Conservation (phyloP, 176 grass and related monocot species). For the Melocanna baccifera region DNA sequence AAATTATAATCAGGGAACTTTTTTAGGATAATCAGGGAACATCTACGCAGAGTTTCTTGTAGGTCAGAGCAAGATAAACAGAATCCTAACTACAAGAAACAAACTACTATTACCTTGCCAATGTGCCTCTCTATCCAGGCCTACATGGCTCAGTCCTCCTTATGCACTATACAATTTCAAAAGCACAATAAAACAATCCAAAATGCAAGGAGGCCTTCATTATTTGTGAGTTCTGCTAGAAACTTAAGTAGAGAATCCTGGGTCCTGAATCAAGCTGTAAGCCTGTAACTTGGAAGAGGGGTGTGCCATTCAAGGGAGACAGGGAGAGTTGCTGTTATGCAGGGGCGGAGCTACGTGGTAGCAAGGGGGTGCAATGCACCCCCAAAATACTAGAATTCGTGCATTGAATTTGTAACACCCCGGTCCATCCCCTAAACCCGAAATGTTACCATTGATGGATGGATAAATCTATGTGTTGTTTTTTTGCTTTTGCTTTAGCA, state of each 20-base stretch:
- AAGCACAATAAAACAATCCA: constrained; percentile 5
- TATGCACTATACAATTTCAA: background rate
- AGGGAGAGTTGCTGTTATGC: background rate
- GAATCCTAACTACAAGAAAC: background rate
- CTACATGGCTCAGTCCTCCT: background rate
- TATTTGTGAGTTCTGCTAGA: background rate
- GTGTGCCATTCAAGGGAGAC: background rate
- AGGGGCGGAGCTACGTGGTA: too few relatives aligned
- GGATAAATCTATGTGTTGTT: too few relatives aligned
- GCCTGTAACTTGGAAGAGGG: background rate
- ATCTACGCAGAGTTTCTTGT: background rate
- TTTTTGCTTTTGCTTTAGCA: too few relatives aligned
- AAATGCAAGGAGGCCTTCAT: background rate
- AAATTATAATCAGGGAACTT: background rate
- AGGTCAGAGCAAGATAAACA: background rate
- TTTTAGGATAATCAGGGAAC: background rate
- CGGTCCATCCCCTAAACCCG: too few relatives aligned
- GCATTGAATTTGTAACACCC: too few relatives aligned
- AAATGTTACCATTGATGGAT: too few relatives aligned
- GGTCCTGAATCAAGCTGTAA: background rate
- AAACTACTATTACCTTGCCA: background rate
- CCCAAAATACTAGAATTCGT: too few relatives aligned
- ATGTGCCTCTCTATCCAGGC: background rate
- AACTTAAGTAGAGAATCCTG: background rate
- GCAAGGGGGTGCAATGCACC: too few relatives aligned